Evolutionary conservation across 192 early-diverging fungal species (phyloP), one percentile per base, ranked within the genome.

Genomic region (Rhizoclosmatium sp.): DNA sequence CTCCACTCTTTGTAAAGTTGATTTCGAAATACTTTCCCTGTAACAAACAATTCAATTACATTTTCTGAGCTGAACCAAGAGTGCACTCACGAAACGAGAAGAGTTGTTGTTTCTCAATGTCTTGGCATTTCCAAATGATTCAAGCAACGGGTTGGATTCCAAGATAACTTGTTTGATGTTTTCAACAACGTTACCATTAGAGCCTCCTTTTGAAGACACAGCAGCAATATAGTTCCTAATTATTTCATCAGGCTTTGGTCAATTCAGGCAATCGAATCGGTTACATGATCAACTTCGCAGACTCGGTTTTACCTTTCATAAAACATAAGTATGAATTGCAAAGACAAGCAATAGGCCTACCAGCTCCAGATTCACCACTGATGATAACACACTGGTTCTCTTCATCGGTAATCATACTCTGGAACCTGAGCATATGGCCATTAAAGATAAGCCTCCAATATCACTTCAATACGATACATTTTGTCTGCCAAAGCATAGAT

Each of bases 371-470:
- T 59, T 69, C 61, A 10, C 79, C 81, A 81, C 46, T 44, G 75
- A 99, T 99, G 80, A 99, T 99, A 75, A 99, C 96, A 87, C 97
- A 98, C 79, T 99, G 98, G 82, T 95, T 98, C 83, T 99, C 98
- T 85, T 96, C 96, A 89, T 99, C 98, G 56, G 92, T 92, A 76
- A 97, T 94, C 95, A 99, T 98, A 80, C 94, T 94, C 76, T 97
- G 93, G 83, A 89, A 89, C 85, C 84, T 86, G 64, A 9, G 14
- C 42, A 31, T 31, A 31, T 31, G 31, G 31, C 31, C 31, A 31
- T 59, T 21, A 21, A 59, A 59, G 19, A 59, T n/a, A 59, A n/a
- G 58, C 58, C 58, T 59, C 58, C 58, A 16, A 59, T 16, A n/a
- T 3, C 51, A 47, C 14, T 31, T 31, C 31, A 59, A 23, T 58